Conservation (phyloP, 495 filamentous ascomycete species). For the Penicillium canescens region DNA sequence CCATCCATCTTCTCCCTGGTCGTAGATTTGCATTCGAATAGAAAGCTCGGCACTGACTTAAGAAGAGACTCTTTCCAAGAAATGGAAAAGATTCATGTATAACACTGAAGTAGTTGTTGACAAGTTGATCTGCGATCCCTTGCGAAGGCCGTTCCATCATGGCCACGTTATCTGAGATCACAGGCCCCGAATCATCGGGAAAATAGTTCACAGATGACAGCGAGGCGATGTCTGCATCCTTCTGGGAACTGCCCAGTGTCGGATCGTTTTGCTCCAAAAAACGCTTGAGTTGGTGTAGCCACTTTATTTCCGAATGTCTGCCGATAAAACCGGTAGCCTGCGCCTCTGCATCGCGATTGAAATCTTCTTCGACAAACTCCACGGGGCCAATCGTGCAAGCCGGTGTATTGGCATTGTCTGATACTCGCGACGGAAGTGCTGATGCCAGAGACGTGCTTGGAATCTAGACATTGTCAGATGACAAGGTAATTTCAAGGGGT, state of each 20-base stretch:
- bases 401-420: constrained; percentile 8
- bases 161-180: constrained; percentile 42
- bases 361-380: constrained; percentile 58
- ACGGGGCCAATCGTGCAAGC: constrained; percentile 13
- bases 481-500: too few species aligned
- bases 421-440: constrained; percentile 36
- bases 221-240: constrained; percentile 13
- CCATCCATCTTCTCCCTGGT: constrained; percentile 48
- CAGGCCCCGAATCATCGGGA: constrained; percentile 48
- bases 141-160: constrained; percentile 45
- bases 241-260: not conserved
- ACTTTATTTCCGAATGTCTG: constrained; percentile 58
- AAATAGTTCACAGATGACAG: constrained; percentile 47
- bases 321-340: constrained; percentile 57
- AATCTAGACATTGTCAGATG: too few species aligned
- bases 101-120: constrained; percentile 52
- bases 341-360: constrained; percentile 47
- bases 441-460: too few species aligned
- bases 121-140: constrained; percentile 46
- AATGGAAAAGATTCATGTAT: constrained; percentile 60
- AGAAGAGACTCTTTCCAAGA: constrained; percentile 41
- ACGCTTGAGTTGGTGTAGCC: constrained; percentile 48
- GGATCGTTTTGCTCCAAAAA: constrained; percentile 17
- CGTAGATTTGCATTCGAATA: constrained; percentile 24
- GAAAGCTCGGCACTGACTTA: constrained; percentile 34